Evolutionary conservation across 1,139 yeast species (phyloP).

Genomic region (Debaryomyces sp.): DNA sequence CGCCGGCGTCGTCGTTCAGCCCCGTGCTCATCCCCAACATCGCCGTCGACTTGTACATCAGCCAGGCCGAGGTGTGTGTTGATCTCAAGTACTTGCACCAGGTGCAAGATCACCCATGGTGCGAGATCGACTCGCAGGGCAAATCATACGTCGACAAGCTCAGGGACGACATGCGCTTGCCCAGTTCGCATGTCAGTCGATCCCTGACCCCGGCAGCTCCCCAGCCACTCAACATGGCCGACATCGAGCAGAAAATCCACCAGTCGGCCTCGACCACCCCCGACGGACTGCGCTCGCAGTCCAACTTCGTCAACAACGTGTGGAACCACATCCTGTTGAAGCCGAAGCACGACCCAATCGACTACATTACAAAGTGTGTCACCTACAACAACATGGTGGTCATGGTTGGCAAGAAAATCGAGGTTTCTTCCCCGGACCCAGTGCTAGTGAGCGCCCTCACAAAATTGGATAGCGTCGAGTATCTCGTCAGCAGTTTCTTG

Average conservation of each 20-base stretch:
- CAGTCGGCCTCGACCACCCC: neutral
- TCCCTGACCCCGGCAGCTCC: constrained; percentile 11
- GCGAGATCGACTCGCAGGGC: constrained; percentile 37
- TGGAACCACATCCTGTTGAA: constrained; percentile 33
- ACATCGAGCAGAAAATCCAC: constrained; percentile 20
- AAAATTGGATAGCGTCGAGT: constrained; percentile 46
- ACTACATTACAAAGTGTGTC: constrained; percentile 47
- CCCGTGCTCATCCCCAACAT: constrained; percentile 36
- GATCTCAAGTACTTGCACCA: constrained; percentile 43
- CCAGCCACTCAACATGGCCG: constrained; percentile 22
- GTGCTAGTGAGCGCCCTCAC: constrained; percentile 47
- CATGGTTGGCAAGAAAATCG: constrained; percentile 45
- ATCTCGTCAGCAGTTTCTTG: constrained; percentile 33
- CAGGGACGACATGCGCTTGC: constrained; percentile 44
- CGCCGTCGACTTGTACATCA: constrained; percentile 44
- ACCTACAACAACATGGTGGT: constrained; percentile 46
- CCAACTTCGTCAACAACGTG: constrained; percentile 26
- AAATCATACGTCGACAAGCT: constrained; percentile 43
- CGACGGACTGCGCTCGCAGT: constrained; percentile 4
- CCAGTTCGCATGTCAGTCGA: constrained; percentile 17
- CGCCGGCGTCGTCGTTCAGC: constrained; percentile 28
- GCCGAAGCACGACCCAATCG: constrained; percentile 40
- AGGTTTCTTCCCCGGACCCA: constrained; percentile 49
- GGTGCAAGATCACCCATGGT: constrained; percentile 48
- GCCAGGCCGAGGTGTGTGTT: constrained; percentile 49